Percentiles rank a stretch among this genome's conserved stretches.
phyloP scores from a whole-genome alignment of 345 rosid species.

The Euphorbia tirucalli region DNA sequence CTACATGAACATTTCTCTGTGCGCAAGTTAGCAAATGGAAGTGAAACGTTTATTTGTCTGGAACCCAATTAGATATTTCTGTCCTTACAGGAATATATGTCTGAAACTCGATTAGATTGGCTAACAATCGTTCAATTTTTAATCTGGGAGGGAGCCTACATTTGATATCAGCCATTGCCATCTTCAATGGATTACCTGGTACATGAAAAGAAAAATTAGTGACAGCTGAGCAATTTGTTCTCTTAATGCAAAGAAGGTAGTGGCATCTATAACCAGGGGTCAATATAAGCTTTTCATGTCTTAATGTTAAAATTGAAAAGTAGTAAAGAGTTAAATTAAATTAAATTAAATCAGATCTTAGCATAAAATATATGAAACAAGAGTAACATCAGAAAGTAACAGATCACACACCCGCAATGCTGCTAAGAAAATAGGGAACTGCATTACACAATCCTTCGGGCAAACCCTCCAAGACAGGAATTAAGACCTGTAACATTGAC shows the following conservation, averaged over 20 bases:
- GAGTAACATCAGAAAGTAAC: slow-evolving; percentile 5
- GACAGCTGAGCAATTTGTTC: background rate
- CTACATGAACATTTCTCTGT: background rate
- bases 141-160: slow-evolving; percentile 45
- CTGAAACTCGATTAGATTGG: slow-evolving; percentile 57
- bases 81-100: slow-evolving; percentile 62
- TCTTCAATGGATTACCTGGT: slow-evolving; percentile 77
- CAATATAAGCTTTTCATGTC: background rate
- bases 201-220: slow-evolving; percentile 18
- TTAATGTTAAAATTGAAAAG: background rate
- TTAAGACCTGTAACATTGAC: slow-evolving; percentile 68
- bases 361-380: background rate
- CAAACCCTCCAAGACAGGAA: slow-evolving; percentile 61
- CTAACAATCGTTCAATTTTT: slow-evolving; percentile 45
- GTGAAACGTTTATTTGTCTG: background rate
- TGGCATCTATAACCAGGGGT: background rate
- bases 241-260: background rate
- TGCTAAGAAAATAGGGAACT: slow-evolving; percentile 70
- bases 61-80: too few relatives aligned
- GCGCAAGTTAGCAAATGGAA: background rate
- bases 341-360: background rate
- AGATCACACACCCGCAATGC: slow-evolving; percentile 50
- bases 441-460: slow-evolving; percentile 59
- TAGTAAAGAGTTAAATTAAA: background rate
- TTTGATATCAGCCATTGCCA: slow-evolving; percentile 59